Conservation (phyloP, 345 rosid genomes). For the Conringia planisiliqua region DNA sequence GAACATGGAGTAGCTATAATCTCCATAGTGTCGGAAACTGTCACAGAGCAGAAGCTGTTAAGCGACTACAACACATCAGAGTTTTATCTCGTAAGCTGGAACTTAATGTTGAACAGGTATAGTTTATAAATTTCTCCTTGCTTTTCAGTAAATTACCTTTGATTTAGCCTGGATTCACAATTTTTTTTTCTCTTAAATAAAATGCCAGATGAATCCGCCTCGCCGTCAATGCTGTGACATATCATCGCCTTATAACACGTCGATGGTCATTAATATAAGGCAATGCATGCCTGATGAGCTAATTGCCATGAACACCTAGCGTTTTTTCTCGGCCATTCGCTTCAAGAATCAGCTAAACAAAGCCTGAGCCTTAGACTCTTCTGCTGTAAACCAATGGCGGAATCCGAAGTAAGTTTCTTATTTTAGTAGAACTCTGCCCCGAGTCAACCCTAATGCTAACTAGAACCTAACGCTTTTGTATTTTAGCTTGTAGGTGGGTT, state of each 20-base stretch:
- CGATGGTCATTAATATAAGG: slow-evolving; percentile 31
- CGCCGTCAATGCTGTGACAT: slow-evolving; percentile 36
- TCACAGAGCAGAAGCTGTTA: slow-evolving; percentile 38
- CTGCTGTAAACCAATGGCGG: background rate
- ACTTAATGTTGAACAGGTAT: slow-evolving; percentile 59
- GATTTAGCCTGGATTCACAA: background rate
- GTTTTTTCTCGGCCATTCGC: background rate
- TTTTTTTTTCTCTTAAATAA: background rate
- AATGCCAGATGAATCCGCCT: slow-evolving; percentile 20
- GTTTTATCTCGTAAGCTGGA: slow-evolving; percentile 53
- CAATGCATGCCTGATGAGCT: slow-evolving; percentile 26
- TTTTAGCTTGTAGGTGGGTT: slow-evolving; percentile 17
- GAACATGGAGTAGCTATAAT: slow-evolving; percentile 57
- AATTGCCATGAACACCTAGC: slow-evolving; percentile 28
- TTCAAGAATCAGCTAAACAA: background rate
- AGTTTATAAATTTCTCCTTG: background rate
- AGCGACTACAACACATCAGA: slow-evolving; percentile 41
- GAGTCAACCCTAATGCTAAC: background rate
- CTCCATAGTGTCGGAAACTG: slow-evolving; percentile 50
- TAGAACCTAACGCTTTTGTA: background rate
- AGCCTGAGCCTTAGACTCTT: background rate
- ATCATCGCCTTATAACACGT: slow-evolving; percentile 22
- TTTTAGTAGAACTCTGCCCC: background rate
- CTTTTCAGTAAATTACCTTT: background rate
- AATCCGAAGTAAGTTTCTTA: background rate